Conservation (phyloP, 2,329 filamentous ascomycete genomes). For the Diaporthe nobilis region DNA sequence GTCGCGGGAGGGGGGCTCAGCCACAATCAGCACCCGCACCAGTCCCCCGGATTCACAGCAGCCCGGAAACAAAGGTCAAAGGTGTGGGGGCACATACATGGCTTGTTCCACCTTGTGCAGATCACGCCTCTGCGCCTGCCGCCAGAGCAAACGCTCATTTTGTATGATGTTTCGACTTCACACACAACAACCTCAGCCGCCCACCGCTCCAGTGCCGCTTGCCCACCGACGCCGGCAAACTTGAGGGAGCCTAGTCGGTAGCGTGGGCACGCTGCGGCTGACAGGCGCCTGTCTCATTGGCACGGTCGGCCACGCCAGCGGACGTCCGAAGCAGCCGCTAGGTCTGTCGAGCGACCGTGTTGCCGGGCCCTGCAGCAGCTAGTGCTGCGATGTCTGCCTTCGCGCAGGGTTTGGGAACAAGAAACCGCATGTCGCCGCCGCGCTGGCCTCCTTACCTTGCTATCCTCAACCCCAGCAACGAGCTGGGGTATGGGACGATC, state of each 20-base stretch:
- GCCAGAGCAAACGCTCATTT: neutral
- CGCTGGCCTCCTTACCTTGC: neutral
- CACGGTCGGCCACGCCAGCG: slow-evolving; percentile 26
- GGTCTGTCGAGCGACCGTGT: slow-evolving; percentile 10
- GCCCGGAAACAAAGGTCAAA: slow-evolving; percentile 9
- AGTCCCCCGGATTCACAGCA: slow-evolving; percentile 16
- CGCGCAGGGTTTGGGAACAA: neutral
- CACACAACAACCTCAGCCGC: neutral
- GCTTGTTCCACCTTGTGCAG: slow-evolving; percentile 13
- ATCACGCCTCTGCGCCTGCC: slow-evolving; percentile 3
- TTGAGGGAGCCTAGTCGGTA: slow-evolving; percentile 3
- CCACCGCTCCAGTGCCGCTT: neutral
- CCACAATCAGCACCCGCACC: slow-evolving; percentile 31
- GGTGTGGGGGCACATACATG: neutral
- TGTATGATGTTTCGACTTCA: neutral
- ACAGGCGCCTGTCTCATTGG: slow-evolving; percentile 8
- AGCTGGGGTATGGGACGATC: neutral
- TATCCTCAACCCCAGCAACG: neutral
- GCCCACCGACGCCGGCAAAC: slow-evolving; percentile 8
- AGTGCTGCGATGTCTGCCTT: slow-evolving; percentile 14
- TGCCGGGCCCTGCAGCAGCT: slow-evolving; percentile 17
- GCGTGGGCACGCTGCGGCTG: slow-evolving; percentile 22
- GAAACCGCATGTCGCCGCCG: slow-evolving; percentile 14
- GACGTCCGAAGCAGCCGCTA: slow-evolving; percentile 27
- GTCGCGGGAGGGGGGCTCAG: neutral